A percentile compares a stretch with the other conserved stretches of the same genome.
Evolutionary conservation across 495 filamentous ascomycete genomes (phyloP).

Genomic region (Aspergillus baeticus): DNA sequence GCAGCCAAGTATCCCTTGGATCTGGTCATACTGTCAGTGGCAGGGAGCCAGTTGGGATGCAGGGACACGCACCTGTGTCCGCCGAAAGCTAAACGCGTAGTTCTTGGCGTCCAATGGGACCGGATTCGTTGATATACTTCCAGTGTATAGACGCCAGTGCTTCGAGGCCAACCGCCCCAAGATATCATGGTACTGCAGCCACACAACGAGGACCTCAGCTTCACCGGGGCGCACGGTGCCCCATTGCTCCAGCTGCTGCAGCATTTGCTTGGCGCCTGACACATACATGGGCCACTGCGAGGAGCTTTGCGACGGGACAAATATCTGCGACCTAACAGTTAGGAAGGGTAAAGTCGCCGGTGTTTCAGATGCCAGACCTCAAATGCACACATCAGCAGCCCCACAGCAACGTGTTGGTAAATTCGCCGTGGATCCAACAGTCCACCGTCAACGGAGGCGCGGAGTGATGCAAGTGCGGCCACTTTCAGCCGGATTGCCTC

Average conservation of each 20-base stretch:
- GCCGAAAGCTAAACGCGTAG: too few relatives aligned
- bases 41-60: not conserved
- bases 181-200: slow-evolving; percentile 19
- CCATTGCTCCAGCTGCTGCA: slow-evolving; percentile 6
- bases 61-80: not conserved
- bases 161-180: slow-evolving; percentile 4
- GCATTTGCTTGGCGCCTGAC: slow-evolving; percentile 14
- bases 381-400: slow-evolving; percentile 15
- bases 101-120: not conserved
- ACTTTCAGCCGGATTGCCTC: slow-evolving; percentile 12
- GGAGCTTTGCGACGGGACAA: slow-evolving; percentile 7
- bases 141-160: slow-evolving; percentile 1
- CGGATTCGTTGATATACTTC: not conserved
- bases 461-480: slow-evolving; percentile 6
- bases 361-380: not conserved
- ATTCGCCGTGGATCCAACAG: not conserved
- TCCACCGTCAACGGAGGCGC: not conserved
- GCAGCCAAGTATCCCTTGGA: not conserved
- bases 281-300: slow-evolving; percentile 18
- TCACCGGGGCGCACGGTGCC: slow-evolving; percentile 7
- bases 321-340: not conserved
- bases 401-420: slow-evolving; percentile 12
- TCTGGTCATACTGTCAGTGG: not conserved
- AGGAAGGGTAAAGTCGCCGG: too few relatives aligned
- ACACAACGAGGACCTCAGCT: slow-evolving; percentile 9